A percentile compares a stretch with the other conserved stretches of the same genome.
phyloP scores from a whole-genome alignment of 2,329 filamentous ascomycete genomes.

The Pseudonectria buxi region DNA sequence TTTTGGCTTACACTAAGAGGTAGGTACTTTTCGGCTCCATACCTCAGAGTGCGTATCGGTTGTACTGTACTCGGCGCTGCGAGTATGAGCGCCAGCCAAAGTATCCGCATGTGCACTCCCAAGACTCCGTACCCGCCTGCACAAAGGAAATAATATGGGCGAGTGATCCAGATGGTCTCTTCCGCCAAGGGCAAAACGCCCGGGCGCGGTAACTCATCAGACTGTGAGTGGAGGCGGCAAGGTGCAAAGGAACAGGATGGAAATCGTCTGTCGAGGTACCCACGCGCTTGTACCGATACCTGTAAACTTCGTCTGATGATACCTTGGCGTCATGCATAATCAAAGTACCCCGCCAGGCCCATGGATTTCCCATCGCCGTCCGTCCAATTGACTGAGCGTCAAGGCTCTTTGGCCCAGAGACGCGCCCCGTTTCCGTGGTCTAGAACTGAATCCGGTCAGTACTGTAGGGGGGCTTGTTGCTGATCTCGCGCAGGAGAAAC shows the following conservation, averaged over 20 bases:
- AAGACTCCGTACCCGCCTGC: too few species aligned
- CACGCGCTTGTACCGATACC: constrained; percentile 24
- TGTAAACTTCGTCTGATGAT: constrained; percentile 29
- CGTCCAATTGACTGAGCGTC: constrained; percentile 13
- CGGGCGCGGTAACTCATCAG: too few species aligned
- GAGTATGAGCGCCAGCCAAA: too few species aligned
- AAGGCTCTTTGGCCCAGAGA: constrained; percentile 10
- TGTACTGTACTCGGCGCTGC: too few species aligned
- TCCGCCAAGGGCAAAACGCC: too few species aligned
- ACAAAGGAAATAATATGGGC: too few species aligned
- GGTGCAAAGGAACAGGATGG: constrained; percentile 2
- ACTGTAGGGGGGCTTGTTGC: constrained; percentile 3
- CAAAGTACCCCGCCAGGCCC: constrained; percentile 25
- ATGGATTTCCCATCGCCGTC: constrained; percentile 3
- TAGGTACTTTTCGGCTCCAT: too few species aligned
- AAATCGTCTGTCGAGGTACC: constrained; percentile 19
- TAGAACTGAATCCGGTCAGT: constrained; percentile 15
- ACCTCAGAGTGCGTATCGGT: too few species aligned
- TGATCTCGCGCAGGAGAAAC: constrained; percentile 7
- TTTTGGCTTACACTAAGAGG: too few species aligned
- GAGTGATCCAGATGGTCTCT: too few species aligned
- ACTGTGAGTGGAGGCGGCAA: too few species aligned
- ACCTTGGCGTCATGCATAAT: constrained; percentile 28
- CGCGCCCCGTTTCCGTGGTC: constrained; percentile 12
- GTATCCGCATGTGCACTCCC: too few species aligned